Conservation (phyloP, 768 basidiomycete genomes). For the Gelatoporia subvermispora region DNA sequence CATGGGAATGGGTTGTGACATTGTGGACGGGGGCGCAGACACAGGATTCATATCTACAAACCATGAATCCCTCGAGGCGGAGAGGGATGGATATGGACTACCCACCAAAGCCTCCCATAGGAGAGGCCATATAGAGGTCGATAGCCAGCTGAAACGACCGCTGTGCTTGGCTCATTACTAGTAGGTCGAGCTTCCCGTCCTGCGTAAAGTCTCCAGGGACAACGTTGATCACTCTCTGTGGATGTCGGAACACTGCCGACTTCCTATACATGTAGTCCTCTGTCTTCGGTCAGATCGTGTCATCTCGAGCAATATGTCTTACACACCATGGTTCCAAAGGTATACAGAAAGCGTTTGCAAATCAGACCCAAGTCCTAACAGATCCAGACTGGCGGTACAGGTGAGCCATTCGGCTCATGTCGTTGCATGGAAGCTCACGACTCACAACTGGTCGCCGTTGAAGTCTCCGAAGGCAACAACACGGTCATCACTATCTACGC, state of each 20-base stretch:
- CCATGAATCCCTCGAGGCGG: not conserved
- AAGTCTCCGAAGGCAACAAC: conserved; percentile 93
- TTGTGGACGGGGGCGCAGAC: conserved; percentile 55
- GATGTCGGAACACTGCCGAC: conserved; percentile 49
- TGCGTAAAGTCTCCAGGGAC: conserved; percentile 93
- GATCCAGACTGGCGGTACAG: conserved; percentile 58
- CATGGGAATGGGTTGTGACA: conserved; percentile 79
- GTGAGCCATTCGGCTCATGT: not conserved
- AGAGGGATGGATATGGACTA: not conserved
- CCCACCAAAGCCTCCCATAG: conserved; percentile 65
- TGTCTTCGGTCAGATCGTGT: conserved; percentile 21
- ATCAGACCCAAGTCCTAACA: conserved; percentile 70
- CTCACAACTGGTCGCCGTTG: conserved; percentile 93
- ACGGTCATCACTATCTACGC: conserved; percentile 64
- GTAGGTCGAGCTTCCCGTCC: conserved; percentile 84
- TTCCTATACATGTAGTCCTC: conserved; percentile 55
- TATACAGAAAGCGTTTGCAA: conserved; percentile 73
- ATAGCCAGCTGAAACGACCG: conserved; percentile 53
- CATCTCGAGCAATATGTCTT: not conserved
- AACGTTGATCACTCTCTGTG: conserved; percentile 64
- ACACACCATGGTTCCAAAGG: conserved; percentile 77
- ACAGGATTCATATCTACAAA: conserved; percentile 32
- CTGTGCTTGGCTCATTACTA: conserved; percentile 73
- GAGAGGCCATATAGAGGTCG: conserved; percentile 62
- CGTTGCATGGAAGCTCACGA: conserved; percentile 7